Percentiles rank a stretch among this genome's conserved stretches.
phyloP scores from a whole-genome alignment of 257 asterid species.

The Vinca minor region DNA sequence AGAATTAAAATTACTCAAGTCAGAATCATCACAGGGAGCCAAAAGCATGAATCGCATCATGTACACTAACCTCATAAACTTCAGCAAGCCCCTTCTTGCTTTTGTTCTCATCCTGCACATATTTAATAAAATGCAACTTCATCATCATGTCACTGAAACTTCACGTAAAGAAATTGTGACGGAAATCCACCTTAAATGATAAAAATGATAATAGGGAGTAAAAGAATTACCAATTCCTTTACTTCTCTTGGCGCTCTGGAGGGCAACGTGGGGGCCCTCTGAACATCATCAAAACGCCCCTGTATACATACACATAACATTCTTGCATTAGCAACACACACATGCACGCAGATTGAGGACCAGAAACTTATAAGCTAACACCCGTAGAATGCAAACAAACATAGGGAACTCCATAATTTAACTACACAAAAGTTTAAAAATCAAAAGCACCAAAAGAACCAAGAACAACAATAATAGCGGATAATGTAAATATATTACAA shows the following conservation, averaged over 20 bases:
- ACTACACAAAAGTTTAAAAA: background rate
- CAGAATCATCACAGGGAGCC: background rate
- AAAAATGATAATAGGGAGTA: constrained; percentile 8
- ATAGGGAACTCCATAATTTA: background rate
- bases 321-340: constrained; percentile 1
- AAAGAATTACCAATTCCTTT: constrained; percentile 53
- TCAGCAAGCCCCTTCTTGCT: constrained; percentile 93
- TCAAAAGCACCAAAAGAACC: background rate
- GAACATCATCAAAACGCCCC: constrained; percentile 88
- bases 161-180: constrained; percentile 9
- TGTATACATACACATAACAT: constrained; percentile 12
- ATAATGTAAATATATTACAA: too few species aligned
- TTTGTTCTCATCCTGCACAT: constrained; percentile 80
- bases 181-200: constrained; percentile 11
- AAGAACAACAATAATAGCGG: background rate
- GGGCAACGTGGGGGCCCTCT: constrained; percentile 53
- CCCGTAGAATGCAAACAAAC: background rate
- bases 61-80: constrained; percentile 67
- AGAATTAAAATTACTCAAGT: background rate
- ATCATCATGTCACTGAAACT: constrained; percentile 3
- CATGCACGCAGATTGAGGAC: background rate
- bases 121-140: background rate
- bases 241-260: constrained; percentile 60
- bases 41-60: background rate
- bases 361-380: background rate